Base-by-base conservation (phyloP, 2,329 filamentous ascomycete species). In the Stemphylium vesicarium region DNA sequence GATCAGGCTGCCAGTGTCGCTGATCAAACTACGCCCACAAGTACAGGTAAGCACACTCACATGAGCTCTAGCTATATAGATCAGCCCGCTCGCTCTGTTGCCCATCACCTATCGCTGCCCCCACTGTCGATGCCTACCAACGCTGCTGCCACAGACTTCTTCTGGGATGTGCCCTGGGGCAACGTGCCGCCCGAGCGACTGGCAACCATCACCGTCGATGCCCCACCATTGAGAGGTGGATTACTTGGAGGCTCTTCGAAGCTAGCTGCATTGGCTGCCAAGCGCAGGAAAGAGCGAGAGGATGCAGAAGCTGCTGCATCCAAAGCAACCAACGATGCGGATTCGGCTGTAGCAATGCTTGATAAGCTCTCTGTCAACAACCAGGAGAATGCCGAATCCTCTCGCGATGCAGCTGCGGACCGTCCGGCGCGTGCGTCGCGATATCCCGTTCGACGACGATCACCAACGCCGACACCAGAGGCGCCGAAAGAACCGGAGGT, bases 221-320 rank as follows among this genome's bases (percentile, higher is more conserved):
- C 82, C 75, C 54, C 83, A 32, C 78, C 78, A 59, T 86, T 84
- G 48, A 80, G 78, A 42, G 84, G 87, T 15, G 89, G 92, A 2
- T 80, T 99, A 0, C 77, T 96, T 2, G 96, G 95, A 26, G 96
- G 95, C 31, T 84, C 86, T 8, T 83, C 94, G 4, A 99, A 99
- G 69, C 81, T 99, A 40, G 94, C 96, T 66, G 92, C 92, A 42
- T 80, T 99, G 37, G 93, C 94, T 46, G 92, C 92, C 31, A 89
- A 91, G 49, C 84, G 92, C 24, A 93, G 92, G 73, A 93, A 91
- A 77, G 96, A 92, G 75, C 87, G 87, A 12, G 87, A 87, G 26
- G 87, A 88, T 35, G 87, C 84, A 64, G 79, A 72, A 44, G 69
- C 71, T 33, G 60, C 50, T 15, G 50, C 63, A 20, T 26, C 64